Conservation (phyloP, 768 basidiomycete species). For the Kwoniella sp. region DNA sequence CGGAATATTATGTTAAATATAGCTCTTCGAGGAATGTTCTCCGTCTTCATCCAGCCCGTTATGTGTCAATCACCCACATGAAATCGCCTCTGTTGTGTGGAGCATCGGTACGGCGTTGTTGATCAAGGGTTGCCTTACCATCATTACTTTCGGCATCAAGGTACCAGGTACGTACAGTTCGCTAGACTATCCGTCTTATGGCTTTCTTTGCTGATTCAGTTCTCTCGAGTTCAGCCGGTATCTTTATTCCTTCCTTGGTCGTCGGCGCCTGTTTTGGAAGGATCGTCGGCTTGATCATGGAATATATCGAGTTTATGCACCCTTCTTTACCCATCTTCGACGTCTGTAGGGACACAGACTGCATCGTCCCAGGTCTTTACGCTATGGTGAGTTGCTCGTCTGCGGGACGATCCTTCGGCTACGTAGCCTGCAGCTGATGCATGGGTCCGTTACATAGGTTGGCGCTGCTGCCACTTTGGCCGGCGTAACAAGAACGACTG, state of each 20-base stretch:
- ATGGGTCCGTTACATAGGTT: constrained; percentile 43
- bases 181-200: too few species aligned
- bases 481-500: constrained; percentile 85
- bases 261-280: constrained; percentile 93
- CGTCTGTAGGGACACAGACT: constrained; percentile 67
- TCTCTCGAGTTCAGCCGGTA: constrained; percentile 71
- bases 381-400: constrained; percentile 69
- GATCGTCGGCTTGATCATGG: constrained; percentile 77
- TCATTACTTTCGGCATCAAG: constrained; percentile 86
- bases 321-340: constrained; percentile 68
- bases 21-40: constrained; percentile 73
- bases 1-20: background rate
- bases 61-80: constrained; percentile 63
- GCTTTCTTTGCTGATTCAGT: constrained; percentile 5
- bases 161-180: constrained; percentile 50
- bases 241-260: constrained; percentile 91
- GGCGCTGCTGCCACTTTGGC: constrained; percentile 92
- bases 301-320: constrained; percentile 69
- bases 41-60: constrained; percentile 65
- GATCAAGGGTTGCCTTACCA: constrained; percentile 75
- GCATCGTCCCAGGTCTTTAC: constrained; percentile 86
- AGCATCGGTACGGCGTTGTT: constrained; percentile 75
- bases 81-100: constrained; percentile 65
- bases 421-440: background rate
- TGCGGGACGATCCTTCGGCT: background rate